Conservation (phyloP, 345 rosid genomes). For the Pseudoturritis turrita region DNA sequence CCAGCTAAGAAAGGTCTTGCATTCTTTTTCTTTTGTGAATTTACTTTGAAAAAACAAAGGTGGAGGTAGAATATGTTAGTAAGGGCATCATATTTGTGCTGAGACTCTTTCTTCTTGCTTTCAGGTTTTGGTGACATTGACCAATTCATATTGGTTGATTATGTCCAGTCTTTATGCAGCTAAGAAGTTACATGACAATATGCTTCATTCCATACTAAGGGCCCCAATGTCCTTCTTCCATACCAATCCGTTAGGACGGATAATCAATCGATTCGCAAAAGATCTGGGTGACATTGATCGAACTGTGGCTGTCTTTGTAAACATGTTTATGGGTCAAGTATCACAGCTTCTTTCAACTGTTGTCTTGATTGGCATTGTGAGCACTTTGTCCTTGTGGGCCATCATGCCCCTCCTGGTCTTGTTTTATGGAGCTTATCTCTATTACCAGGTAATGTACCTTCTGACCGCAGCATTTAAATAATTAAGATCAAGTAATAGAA, state of each 20-base stretch:
- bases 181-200: constrained; percentile 78
- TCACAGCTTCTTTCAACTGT: constrained; percentile 95
- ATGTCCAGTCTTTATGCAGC: constrained; percentile 90
- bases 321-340: constrained; percentile 82
- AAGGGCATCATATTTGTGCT: not conserved
- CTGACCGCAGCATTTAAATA: not conserved
- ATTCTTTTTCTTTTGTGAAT: not conserved
- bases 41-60: not conserved
- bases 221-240: constrained; percentile 98
- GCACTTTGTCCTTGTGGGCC: constrained; percentile 98
- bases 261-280: constrained; percentile 96
- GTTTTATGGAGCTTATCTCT: constrained; percentile 87
- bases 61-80: not conserved
- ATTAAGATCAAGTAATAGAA: not conserved
- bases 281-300: constrained; percentile 98
- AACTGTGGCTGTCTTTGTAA: constrained; percentile 61
- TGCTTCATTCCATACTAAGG: constrained; percentile 86
- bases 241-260: constrained; percentile 92
- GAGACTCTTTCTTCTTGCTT: constrained; percentile 21
- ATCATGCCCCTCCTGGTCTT: constrained; percentile 92
- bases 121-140: constrained; percentile 79
- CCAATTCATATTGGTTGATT: constrained; percentile 92
- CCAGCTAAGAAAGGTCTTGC: not conserved
- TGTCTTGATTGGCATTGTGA: constrained; percentile 88
- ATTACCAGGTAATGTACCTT: constrained; percentile 52